Evolutionary conservation across 495 filamentous ascomycete species (phyloP), one percentile per base, ranked within the genome.

Genomic region (Xylaria grammica): DNA sequence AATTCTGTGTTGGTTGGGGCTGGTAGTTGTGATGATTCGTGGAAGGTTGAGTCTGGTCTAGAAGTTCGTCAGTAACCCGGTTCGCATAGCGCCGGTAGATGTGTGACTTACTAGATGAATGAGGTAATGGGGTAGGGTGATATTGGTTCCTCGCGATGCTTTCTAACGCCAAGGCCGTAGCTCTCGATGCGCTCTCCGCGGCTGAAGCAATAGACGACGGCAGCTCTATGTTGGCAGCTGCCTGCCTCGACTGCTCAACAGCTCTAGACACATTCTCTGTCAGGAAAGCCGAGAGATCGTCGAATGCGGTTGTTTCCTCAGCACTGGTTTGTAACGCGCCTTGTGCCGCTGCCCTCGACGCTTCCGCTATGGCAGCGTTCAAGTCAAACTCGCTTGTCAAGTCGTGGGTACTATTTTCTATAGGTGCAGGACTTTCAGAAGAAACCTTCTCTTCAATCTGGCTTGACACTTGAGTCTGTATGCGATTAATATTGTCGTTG

Each of bases 401-500:
- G 24, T 63, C 61, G 15, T 65, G 46, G 15, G 54, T 44, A 38
- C 52, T 51, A 36, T 60, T 66, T 20, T 58, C 63, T 2, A 67
- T 54, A 27, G 70, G 62, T 1, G 63, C 36, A 1, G 66, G 61
- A 24, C 78, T 75, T 15, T 79, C 79, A 38, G 73, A 36, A 4
- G 73, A 61, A 11, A 74, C 71, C 17, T 77, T 79, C 1, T 75
- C 74, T 0, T 80, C 80, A 22, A 78, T 75, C 42, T 69, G 79
- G 36, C 74, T 74, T 20, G 77, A 75, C 20, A 80, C 79, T 65
- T 81, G 81, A 7, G 70, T 78, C 59, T 86, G 86, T 44, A 92
- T 87, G 4, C 78, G 74, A 61, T 88, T 86, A 60, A 92, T 87
- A 60, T 93, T 90, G 65, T 91, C 88, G 59, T 86, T 89, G 48